Evolutionary conservation across 2,329 filamentous ascomycete genomes (phyloP).

Genomic region (Aspergillus chevalieri): DNA sequence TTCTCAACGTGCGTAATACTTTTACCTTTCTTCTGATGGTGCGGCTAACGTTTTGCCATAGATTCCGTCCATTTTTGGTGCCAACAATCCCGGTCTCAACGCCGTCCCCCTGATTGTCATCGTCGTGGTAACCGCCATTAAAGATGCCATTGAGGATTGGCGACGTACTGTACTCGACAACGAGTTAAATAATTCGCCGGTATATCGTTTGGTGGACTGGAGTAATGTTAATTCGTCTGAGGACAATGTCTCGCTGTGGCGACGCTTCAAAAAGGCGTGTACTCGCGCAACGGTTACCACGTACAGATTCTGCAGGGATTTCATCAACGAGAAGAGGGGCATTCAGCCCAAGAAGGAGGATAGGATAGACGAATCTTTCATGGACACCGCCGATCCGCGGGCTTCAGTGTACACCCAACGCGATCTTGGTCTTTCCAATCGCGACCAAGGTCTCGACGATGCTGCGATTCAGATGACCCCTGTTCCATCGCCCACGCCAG

Average conservation of each 20-base stretch:
- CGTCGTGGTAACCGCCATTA: conserved; percentile 77
- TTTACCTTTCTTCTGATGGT: conserved; percentile 9
- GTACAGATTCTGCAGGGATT: conserved; percentile 46
- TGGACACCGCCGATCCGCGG: conserved; percentile 53
- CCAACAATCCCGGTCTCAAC: conserved; percentile 79
- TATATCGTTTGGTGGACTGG: conserved; percentile 83
- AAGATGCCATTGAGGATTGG: conserved; percentile 94
- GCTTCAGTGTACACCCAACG: conserved; percentile 52
- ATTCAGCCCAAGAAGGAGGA: conserved; percentile 30
- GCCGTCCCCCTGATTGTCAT: conserved; percentile 92
- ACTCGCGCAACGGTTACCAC: conserved; percentile 56
- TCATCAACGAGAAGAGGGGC: conserved; percentile 45
- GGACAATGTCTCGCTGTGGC: conserved; percentile 80
- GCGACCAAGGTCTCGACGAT: conserved; percentile 34
- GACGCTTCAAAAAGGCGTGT: conserved; percentile 81
- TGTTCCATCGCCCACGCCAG: conserved; percentile 71
- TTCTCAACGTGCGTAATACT: conserved; percentile 69
- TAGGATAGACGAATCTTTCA: conserved; percentile 60
- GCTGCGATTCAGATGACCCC: conserved; percentile 94
- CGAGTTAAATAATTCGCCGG: conserved; percentile 90
- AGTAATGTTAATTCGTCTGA: conserved; percentile 88
- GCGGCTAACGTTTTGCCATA: conserved; percentile 34
- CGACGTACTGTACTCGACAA: conserved; percentile 84
- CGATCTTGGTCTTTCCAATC: conserved; percentile 46
- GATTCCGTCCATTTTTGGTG: conserved; percentile 96